Percentiles rank a stretch among this genome's conserved stretches.
Conservation (phyloP, 352 stramenopile species). For the Halophytophthora polymorphica region DNA sequence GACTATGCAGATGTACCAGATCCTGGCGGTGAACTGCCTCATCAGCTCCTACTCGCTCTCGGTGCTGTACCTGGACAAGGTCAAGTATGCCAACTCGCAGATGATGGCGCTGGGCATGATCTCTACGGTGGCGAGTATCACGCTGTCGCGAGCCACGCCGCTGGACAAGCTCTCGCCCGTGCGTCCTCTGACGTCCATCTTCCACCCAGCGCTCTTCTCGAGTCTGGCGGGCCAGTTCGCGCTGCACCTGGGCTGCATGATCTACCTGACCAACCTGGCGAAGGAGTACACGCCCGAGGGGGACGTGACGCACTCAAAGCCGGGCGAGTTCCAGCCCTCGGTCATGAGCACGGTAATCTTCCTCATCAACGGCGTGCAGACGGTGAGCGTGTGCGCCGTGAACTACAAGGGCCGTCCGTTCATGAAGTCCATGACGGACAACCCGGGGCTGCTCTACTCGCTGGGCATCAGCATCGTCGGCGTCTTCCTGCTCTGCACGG, state of each 20-base stretch:
- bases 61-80: slow-evolving; percentile 97
- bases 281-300: slow-evolving; percentile 88
- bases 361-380: slow-evolving; percentile 93
- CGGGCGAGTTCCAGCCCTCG: slow-evolving; percentile 96
- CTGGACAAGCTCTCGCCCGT: slow-evolving; percentile 91
- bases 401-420: slow-evolving; percentile 99
- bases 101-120: slow-evolving; percentile 89
- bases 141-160: slow-evolving; percentile 91
- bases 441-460: slow-evolving; percentile 94
- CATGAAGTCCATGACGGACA: slow-evolving; percentile 97
- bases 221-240: slow-evolving; percentile 95
- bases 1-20: slow-evolving; percentile 99
- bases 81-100: slow-evolving; percentile 98
- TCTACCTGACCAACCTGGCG: slow-evolving; percentile 89
- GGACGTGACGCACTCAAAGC: slow-evolving; percentile 66
- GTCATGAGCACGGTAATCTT: slow-evolving; percentile 99
- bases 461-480: slow-evolving; percentile 82
- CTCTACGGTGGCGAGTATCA: slow-evolving; percentile 82
- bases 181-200: slow-evolving; percentile 94
- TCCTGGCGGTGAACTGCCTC: slow-evolving; percentile 98
- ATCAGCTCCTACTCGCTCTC: slow-evolving; percentile 98
- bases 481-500: slow-evolving; percentile 91
- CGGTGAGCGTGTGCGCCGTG: slow-evolving; percentile 97
- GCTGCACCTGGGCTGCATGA: slow-evolving; percentile 94
- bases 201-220: slow-evolving; percentile 91